Conservation (phyloP, 345 rosid genomes). For the Eucalyptus marginata region DNA sequence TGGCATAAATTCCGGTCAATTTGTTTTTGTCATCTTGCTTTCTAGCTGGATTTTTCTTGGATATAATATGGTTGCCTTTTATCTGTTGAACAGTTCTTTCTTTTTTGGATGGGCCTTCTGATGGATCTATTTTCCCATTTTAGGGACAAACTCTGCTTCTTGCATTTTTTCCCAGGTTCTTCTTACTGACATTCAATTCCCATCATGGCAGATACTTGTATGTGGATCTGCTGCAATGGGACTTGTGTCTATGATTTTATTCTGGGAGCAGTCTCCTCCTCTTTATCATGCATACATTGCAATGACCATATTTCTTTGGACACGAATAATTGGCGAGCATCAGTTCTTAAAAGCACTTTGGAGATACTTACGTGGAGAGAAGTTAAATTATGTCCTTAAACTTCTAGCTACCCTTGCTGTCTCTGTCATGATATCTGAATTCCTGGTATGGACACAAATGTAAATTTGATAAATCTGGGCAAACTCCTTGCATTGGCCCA, state of each 20-base stretch:
- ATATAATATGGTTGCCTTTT: not conserved
- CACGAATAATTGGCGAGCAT: constrained; percentile 57
- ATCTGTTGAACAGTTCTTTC: not conserved
- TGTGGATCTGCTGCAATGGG: constrained; percentile 61
- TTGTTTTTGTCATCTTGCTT: not conserved
- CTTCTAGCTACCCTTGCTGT: constrained; percentile 38
- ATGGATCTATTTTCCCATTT: not conserved
- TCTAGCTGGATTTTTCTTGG: not conserved
- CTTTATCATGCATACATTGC: constrained; percentile 82
- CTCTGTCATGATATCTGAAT: constrained; percentile 57
- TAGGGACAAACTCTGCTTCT: not conserved
- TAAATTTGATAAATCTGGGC: not conserved
- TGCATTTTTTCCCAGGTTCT: constrained; percentile 1
- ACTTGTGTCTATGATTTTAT: constrained; percentile 28
- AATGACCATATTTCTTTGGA: constrained; percentile 89
- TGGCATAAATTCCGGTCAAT: not conserved
- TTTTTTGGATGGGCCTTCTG: not conserved
- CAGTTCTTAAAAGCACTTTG: constrained; percentile 47
- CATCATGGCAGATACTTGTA: constrained; percentile 37
- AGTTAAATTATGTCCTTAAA: constrained; percentile 25
- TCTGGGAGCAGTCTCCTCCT: constrained; percentile 76
- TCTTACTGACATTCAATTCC: not conserved
- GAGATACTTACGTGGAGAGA: constrained; percentile 42
- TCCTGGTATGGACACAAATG: constrained; percentile 44
- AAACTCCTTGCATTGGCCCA: not conserved